Percentiles rank a stretch among this genome's conserved stretches.
These are phyloP conservation scores for Oryza brachyantha DNA, from an alignment of 176 grass and related monocot genomes.

Conservation along the genomic window DNA sequence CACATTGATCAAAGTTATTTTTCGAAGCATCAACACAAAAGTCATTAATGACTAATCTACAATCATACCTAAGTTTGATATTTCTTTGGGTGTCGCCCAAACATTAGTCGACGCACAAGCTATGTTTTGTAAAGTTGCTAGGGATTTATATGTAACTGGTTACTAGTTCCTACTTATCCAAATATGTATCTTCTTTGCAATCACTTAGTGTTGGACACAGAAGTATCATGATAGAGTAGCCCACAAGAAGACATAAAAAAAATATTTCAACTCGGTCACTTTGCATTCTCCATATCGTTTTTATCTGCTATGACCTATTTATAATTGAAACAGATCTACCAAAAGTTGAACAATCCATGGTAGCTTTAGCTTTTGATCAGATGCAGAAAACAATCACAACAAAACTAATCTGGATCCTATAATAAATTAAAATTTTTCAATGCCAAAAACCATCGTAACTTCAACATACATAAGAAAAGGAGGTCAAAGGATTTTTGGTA, in stretches of 20 bases:
- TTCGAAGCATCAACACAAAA: not conserved
- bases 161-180: too few relatives aligned
- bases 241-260: not conserved
- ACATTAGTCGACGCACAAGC: too few relatives aligned
- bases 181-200: too few relatives aligned
- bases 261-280: too few relatives aligned
- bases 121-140: too few relatives aligned
- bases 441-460: not conserved
- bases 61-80: not conserved
- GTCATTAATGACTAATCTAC: not conserved
- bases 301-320: not conserved
- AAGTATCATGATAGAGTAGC: not conserved
- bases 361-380: constrained; percentile 5
- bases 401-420: not conserved
- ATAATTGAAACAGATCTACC: not conserved
- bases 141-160: too few relatives aligned
- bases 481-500: not conserved
- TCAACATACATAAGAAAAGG: not conserved
- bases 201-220: too few relatives aligned
- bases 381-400: not conserved
- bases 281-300: not conserved
- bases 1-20: too few relatives aligned
- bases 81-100: too few relatives aligned
- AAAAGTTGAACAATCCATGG: not conserved
- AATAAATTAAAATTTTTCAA: constrained; percentile 1